phyloP scores from a whole-genome alignment of 768 basidiomycete genomes.

The Kwoniella dejecticola region DNA sequence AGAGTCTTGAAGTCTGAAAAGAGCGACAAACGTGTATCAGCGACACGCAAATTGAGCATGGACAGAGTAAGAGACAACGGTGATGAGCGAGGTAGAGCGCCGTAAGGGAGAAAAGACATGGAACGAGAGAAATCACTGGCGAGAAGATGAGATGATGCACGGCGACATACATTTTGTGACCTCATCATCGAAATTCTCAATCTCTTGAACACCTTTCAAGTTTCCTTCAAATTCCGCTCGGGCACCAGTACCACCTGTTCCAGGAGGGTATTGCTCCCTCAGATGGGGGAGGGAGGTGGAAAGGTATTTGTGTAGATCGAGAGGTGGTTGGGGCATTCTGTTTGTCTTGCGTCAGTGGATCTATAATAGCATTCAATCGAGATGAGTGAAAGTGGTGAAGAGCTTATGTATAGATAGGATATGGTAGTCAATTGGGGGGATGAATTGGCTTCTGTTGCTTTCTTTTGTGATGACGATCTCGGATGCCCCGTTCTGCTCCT shows the following conservation, averaged over 20 bases:
- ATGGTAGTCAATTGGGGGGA: not conserved
- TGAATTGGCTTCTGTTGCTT: too few species aligned
- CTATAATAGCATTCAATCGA: too few species aligned
- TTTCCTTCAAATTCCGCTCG: constrained; percentile 42
- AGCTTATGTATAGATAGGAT: not conserved
- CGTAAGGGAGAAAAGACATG: too few species aligned
- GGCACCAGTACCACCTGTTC: constrained; percentile 48
- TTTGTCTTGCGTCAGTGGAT: not conserved
- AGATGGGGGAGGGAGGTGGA: constrained; percentile 43
- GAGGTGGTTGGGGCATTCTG: constrained; percentile 55
- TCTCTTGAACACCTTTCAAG: constrained; percentile 46
- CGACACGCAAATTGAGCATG: too few species aligned
- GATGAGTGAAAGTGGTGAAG: not conserved
- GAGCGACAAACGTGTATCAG: not conserved
- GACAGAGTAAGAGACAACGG: too few species aligned
- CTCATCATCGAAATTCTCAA: constrained; percentile 46
- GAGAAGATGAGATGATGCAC: too few species aligned
- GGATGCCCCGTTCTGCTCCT: constrained; percentile 5
- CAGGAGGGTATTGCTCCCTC: constrained; percentile 52
- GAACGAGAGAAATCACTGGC: too few species aligned
- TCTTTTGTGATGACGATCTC: constrained; percentile 1
- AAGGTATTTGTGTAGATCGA: constrained; percentile 52
- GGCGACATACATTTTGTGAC: constrained; percentile 49
- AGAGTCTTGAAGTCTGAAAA: constrained; percentile 42
- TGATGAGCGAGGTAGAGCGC: too few species aligned